Evolutionary conservation across 2,329 filamentous ascomycete species (phyloP).

Genomic region (Talaromyces marneffei): DNA sequence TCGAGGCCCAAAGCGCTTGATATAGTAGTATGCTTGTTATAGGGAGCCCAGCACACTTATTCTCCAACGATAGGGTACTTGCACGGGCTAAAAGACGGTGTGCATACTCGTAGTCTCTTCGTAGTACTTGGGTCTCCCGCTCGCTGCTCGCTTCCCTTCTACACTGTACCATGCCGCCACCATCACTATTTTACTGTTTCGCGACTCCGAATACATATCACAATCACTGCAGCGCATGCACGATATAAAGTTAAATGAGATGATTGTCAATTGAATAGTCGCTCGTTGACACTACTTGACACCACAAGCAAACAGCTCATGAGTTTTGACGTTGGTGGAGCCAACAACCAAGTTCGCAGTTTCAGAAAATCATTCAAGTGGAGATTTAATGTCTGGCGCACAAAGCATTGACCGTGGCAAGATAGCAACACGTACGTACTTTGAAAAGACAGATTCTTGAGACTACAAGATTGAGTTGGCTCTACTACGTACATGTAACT

Average conservation of each 20-base stretch:
- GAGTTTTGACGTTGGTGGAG: background rate
- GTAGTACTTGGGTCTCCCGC: background rate
- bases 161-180: background rate
- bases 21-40: background rate
- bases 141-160: background rate
- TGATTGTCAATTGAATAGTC: background rate
- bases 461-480: too few species aligned
- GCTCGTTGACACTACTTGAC: background rate
- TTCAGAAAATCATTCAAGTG: background rate
- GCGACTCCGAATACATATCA: background rate
- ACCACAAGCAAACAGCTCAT: background rate
- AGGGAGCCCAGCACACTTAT: background rate
- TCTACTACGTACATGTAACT: background rate
- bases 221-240: background rate
- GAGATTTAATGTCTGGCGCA: background rate
- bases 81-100: slow-evolving; percentile 1
- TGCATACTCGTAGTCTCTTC: too few species aligned
- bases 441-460: background rate
- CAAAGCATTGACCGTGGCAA: background rate
- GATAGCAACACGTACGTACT: too few species aligned
- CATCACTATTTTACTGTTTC: background rate
- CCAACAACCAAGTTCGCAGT: background rate
- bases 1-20: background rate
- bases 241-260: too few species aligned
- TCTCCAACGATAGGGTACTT: background rate